Evolutionary conservation across 768 basidiomycete species (phyloP).

Genomic region (Tricholoma terreum): DNA sequence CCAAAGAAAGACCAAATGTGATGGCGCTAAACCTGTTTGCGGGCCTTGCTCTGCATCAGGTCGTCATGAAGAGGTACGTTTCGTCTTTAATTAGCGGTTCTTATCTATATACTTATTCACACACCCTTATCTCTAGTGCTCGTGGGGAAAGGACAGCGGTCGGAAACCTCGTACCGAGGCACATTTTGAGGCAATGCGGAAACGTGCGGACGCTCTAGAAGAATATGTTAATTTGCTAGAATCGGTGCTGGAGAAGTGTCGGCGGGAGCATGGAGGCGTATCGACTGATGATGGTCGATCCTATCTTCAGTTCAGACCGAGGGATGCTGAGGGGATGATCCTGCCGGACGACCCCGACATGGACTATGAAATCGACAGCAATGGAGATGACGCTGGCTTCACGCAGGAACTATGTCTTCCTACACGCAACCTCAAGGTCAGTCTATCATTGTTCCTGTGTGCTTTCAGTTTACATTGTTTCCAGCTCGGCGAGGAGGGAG

Average conservation of each 20-base stretch:
- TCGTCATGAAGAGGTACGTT: conserved; percentile 35
- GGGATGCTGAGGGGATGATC: conserved; percentile 17
- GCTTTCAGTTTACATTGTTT: background rate
- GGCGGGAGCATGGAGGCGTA: conserved; percentile 33
- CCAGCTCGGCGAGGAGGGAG: conserved; percentile 38
- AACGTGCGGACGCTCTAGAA: conserved; percentile 36
- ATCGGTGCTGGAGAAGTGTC: conserved; percentile 40
- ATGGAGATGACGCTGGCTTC: conserved; percentile 25
- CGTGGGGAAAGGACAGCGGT: conserved; percentile 40
- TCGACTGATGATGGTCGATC: conserved; percentile 22
- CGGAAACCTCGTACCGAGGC: conserved; percentile 44
- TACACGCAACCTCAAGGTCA: conserved; percentile 37
- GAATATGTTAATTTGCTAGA: conserved; percentile 41
- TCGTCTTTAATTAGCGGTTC: background rate
- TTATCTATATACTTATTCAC: background rate
- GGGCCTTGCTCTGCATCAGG: conserved; percentile 36
- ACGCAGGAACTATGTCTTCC: conserved; percentile 39
- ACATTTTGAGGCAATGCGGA: conserved; percentile 43
- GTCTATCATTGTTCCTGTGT: conserved; percentile 5
- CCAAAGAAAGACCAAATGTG: conserved; percentile 46
- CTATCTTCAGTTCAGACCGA: conserved; percentile 30
- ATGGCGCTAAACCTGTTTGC: conserved; percentile 43
- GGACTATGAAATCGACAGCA: conserved; percentile 18
- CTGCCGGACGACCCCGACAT: conserved; percentile 18
- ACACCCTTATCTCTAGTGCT: conserved; percentile 31